Evolutionary conservation across 371 early-diverging fungal genomes (phyloP).

Genomic region (Mucor ambiguus): DNA sequence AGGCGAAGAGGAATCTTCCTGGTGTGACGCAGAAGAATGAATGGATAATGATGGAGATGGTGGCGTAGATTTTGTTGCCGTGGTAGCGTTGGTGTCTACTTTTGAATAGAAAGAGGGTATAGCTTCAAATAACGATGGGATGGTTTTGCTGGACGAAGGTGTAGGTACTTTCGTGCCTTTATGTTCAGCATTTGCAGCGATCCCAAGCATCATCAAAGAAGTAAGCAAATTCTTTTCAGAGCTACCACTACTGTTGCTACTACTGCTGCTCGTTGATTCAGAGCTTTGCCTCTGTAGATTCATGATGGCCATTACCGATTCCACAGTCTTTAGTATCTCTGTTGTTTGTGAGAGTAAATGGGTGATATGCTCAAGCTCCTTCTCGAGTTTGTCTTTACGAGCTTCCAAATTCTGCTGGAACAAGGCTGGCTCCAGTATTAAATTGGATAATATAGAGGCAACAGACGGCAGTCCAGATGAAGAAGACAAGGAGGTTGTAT

Average conservation of each 20-base stretch:
- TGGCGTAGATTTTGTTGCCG: not conserved
- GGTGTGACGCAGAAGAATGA: not conserved
- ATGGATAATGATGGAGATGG: not conserved
- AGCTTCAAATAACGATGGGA: slow-evolving; percentile 22
- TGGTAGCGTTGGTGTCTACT: not conserved
- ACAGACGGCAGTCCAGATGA: not conserved
- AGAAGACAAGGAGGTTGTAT: too few species aligned
- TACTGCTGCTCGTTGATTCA: not conserved
- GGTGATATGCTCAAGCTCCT: slow-evolving; percentile 40
- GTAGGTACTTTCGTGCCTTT: not conserved
- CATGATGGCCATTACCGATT: slow-evolving; percentile 29
- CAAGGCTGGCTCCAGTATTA: slow-evolving; percentile 31
- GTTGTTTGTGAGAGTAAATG: slow-evolving; percentile 35
- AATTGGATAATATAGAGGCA: slow-evolving; percentile 14
- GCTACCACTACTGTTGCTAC: not conserved
- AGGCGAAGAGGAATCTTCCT: not conserved
- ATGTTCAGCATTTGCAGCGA: slow-evolving; percentile 4
- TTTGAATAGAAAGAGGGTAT: slow-evolving; percentile 20
- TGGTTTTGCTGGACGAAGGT: slow-evolving; percentile 4
- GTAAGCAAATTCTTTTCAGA: slow-evolving; percentile 12
- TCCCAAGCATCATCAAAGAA: slow-evolving; percentile 23
- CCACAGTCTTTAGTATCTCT: slow-evolving; percentile 37
- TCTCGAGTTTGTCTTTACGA: slow-evolving; percentile 32
- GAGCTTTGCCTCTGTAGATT: slow-evolving; percentile 6
- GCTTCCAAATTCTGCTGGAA: slow-evolving; percentile 30